phyloP scores from a whole-genome alignment of 2,329 filamentous ascomycete genomes.

The Didymella exigua region DNA sequence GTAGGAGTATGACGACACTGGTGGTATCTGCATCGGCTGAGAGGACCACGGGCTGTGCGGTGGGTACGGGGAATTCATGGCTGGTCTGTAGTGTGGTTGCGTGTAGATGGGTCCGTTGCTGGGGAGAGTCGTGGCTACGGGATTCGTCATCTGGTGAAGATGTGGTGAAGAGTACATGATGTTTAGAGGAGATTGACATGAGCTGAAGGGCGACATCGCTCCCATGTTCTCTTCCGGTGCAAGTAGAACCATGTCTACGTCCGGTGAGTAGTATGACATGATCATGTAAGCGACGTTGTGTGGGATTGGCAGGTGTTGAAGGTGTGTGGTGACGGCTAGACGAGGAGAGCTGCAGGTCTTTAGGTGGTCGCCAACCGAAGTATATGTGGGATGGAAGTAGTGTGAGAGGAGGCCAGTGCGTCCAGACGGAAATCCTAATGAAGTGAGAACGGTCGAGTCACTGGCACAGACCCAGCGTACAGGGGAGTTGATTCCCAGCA shows the following conservation, averaged over 20 bases:
- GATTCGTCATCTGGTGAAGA: slow-evolving; percentile 39
- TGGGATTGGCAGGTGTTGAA: slow-evolving; percentile 9
- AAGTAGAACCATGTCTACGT: slow-evolving; percentile 47
- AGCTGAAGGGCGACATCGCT: slow-evolving; percentile 45
- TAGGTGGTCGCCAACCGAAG: slow-evolving; percentile 26
- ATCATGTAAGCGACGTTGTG: slow-evolving; percentile 27
- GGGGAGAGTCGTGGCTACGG: slow-evolving; percentile 30
- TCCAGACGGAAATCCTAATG: slow-evolving; percentile 30
- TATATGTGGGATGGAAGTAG: slow-evolving; percentile 37
- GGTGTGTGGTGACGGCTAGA: slow-evolving; percentile 15
- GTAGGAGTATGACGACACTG: slow-evolving; percentile 44
- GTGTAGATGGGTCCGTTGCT: slow-evolving; percentile 36
- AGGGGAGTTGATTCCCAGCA: slow-evolving; percentile 32
- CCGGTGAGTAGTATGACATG: slow-evolving; percentile 45
- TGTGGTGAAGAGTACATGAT: slow-evolving; percentile 48
- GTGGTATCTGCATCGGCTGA: slow-evolving; percentile 37
- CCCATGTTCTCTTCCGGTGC: slow-evolving; percentile 41
- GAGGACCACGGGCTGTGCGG: slow-evolving; percentile 41
- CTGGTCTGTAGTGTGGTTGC: slow-evolving; percentile 37
- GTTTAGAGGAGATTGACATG: slow-evolving; percentile 46
- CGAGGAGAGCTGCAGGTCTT: slow-evolving; percentile 19
- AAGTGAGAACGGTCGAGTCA: slow-evolving; percentile 39
- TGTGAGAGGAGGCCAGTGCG: slow-evolving; percentile 40
- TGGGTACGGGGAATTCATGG: slow-evolving; percentile 44
- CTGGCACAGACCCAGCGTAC: slow-evolving; percentile 39